phyloP scores from a whole-genome alignment of 2,329 filamentous ascomycete species.

The Mariannaea elegans region DNA sequence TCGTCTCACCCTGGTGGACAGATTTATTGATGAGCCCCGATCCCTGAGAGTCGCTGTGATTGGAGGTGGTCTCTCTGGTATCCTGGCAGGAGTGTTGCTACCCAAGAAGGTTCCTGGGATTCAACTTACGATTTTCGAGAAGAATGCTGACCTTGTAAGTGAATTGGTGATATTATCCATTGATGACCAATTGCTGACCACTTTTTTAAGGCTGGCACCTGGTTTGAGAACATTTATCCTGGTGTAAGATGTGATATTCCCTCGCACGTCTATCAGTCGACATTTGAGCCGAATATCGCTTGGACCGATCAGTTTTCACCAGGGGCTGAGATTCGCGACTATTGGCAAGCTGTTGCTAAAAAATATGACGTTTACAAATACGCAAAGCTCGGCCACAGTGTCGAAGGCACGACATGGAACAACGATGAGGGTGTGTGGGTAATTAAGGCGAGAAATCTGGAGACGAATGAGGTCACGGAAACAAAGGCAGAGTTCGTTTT shows the following conservation, averaged over 20 bases:
- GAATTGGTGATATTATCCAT: not conserved
- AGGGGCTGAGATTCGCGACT: slow-evolving; percentile 72
- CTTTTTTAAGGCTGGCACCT: slow-evolving; percentile 56
- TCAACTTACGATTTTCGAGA: slow-evolving; percentile 72
- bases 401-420: slow-evolving; percentile 66
- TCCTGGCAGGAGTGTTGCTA: slow-evolving; percentile 69
- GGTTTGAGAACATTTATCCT: slow-evolving; percentile 67
- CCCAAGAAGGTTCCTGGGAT: slow-evolving; percentile 75
- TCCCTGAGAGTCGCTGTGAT: slow-evolving; percentile 47
- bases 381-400: slow-evolving; percentile 62
- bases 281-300: slow-evolving; percentile 72
- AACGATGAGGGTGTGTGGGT: slow-evolving; percentile 62
- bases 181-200: not conserved
- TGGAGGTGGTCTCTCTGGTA: slow-evolving; percentile 48
- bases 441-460: slow-evolving; percentile 54
- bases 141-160: slow-evolving; percentile 72
- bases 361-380: slow-evolving; percentile 72
- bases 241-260: slow-evolving; percentile 75
- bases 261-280: slow-evolving; percentile 74
- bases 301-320: slow-evolving; percentile 76
- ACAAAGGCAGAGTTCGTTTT: slow-evolving; percentile 69
- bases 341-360: slow-evolving; percentile 69
- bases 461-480: slow-evolving; percentile 47
- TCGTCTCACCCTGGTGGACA: slow-evolving; percentile 39
- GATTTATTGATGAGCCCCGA: slow-evolving; percentile 47